Evolutionary conservation across 1,284 basidiomycete species (phyloP).

Genomic region (Lignosus rhinocerotis): DNA sequence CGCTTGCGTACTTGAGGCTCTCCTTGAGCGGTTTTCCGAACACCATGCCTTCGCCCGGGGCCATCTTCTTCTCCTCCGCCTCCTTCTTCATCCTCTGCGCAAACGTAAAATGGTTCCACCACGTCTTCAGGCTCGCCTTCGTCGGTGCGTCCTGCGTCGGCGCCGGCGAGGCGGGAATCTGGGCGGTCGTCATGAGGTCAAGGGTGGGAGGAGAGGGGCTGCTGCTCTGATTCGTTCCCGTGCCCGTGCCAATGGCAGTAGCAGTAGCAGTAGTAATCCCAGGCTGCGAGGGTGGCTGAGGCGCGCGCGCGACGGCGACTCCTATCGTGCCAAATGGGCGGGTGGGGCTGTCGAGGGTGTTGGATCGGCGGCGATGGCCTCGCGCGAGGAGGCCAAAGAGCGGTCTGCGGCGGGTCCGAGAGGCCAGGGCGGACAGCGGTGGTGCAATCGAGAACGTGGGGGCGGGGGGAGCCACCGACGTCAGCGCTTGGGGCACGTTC

Average conservation of each 20-base stretch:
- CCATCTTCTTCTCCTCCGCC: conserved; percentile 42
- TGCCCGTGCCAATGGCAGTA: neutral
- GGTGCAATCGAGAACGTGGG: neutral
- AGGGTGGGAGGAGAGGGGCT: conserved; percentile 7
- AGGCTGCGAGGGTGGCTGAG: conserved; percentile 5
- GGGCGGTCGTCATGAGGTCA: conserved; percentile 18
- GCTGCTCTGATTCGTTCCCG: conserved; percentile 5
- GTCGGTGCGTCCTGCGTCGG: conserved; percentile 40
- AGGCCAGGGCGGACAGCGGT: conserved; percentile 16
- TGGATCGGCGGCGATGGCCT: conserved; percentile 26
- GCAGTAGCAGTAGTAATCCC: neutral
- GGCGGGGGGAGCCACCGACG: conserved; percentile 9
- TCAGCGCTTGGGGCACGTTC: conserved; percentile 1
- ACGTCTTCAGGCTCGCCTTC: conserved; percentile 72
- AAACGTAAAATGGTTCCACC: conserved; percentile 80
- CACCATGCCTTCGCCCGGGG: conserved; percentile 44
- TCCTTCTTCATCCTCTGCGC: conserved; percentile 59
- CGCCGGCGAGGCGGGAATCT: conserved; percentile 15
- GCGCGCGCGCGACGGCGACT: conserved; percentile 4
- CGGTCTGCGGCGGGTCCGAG: conserved; percentile 26
- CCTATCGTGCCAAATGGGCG: conserved; percentile 9
- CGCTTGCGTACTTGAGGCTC: conserved; percentile 84
- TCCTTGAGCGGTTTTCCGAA: conserved; percentile 87
- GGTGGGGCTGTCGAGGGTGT: conserved; percentile 23
- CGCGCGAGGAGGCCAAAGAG: conserved; percentile 27